phyloP scores from a whole-genome alignment of 2,329 filamentous ascomycete genomes.

The Xylariaceae sp. region DNA sequence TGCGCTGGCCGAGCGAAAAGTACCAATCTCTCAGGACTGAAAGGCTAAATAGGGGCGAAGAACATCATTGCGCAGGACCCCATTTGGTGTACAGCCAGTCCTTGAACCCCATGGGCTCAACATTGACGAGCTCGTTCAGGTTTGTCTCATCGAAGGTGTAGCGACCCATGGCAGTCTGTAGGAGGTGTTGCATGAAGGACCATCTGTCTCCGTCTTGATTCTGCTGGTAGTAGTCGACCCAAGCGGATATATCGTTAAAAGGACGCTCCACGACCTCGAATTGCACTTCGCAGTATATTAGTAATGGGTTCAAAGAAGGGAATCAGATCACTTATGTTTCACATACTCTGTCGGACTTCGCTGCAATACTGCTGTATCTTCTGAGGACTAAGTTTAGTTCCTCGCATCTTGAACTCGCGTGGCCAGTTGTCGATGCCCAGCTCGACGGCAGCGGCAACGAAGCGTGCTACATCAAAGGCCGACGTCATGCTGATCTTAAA shows the following conservation, averaged over 20 bases:
- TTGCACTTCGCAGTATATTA: constrained; percentile 19
- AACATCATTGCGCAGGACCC: constrained; percentile 29
- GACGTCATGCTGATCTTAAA: constrained; percentile 67
- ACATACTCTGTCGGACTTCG: constrained; percentile 48
- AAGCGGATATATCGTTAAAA: constrained; percentile 40
- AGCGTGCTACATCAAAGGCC: constrained; percentile 67
- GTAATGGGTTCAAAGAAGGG: constrained; percentile 6
- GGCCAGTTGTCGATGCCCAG: constrained; percentile 62
- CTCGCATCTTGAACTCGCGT: constrained; percentile 64
- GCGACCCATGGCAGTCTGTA: constrained; percentile 65
- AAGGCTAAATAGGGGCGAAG: not conserved
- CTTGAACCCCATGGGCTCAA: constrained; percentile 50
- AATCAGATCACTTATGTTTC: not conserved
- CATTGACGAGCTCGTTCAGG: constrained; percentile 50
- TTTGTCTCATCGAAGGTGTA: constrained; percentile 63
- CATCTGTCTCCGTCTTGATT: constrained; percentile 48
- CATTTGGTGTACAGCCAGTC: constrained; percentile 54
- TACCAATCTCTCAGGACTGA: not conserved
- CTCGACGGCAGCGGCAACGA: constrained; percentile 67
- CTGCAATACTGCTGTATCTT: constrained; percentile 54
- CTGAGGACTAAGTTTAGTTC: constrained; percentile 61
- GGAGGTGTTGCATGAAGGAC: constrained; percentile 57
- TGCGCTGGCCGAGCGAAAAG: not conserved
- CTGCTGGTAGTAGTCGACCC: constrained; percentile 43
- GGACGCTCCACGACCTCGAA: constrained; percentile 36